Base-by-base conservation (phyloP, 495 filamentous ascomycete genomes). In the Aspergillus olivimuriae region DNA sequence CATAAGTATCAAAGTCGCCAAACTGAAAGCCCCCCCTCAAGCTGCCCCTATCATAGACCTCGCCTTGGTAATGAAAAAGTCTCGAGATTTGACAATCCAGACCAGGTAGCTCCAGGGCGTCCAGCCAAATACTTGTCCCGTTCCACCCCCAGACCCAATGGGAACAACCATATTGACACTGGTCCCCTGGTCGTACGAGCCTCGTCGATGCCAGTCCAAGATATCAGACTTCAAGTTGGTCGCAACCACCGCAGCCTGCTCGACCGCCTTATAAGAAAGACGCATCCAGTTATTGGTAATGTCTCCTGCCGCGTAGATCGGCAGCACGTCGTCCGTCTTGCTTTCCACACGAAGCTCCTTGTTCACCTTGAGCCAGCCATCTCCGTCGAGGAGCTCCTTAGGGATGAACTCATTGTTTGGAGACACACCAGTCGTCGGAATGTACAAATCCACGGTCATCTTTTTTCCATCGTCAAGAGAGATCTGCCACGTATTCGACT, bases 331-430 rank as follows among this genome's bases (percentile, higher is more conserved):
- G 3, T 4, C 39, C 10, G 7, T 22, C 26, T 36, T 40, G 34
- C 69, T 66, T 33, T 56, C 49, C 8, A 78, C 75, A 5, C 63
- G 71, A 46, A 83, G 62, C 52, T 73, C 66, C 20, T 74, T 69
- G 47, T 83, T 72, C 12, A 82, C 74, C 24, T 54, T 55, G 15
- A 85, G 72, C 60, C 70, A 80, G 23, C 73, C 75, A 19, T 58
- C 48, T 8, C 57, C 43, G 26, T 74, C 70, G 3, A 84, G 68
- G 34, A 77, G 58, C 18, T 63, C 47, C 8, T 57, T 51, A 4
- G 76, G 66, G 15, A 86, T 53, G 61, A 76, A 86, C 14, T 65
- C 66, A 34, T 73, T 77, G 66, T 86, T 86, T 33, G 82, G 77
- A 0, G 69, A 33, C 9, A 73, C 64, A 16, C 82, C 82, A 40